phyloP scores from a whole-genome alignment of 495 filamentous ascomycete species.

The Penicillium alfredii region DNA sequence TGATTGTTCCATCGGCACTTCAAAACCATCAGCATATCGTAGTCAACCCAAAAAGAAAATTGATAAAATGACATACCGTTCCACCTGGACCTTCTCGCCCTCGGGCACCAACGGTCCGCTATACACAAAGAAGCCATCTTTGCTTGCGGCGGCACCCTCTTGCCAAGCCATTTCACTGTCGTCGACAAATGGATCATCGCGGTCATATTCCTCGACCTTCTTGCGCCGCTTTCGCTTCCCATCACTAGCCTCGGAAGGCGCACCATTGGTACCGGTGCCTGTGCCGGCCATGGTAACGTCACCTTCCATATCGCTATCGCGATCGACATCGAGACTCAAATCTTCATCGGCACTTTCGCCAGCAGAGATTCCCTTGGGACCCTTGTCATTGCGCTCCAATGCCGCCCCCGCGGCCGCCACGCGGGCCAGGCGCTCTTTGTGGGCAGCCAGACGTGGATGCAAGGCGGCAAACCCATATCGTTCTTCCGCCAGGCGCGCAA shows the following conservation, averaged over 20 bases:
- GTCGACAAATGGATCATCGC: constrained; percentile 95
- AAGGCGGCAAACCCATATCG: constrained; percentile 90
- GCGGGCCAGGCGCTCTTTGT: constrained; percentile 70
- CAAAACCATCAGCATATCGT: constrained; percentile 26
- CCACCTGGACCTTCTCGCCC: constrained; percentile 80
- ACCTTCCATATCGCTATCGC: constrained; percentile 56
- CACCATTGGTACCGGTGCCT: constrained; percentile 39
- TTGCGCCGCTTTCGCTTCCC: constrained; percentile 62
- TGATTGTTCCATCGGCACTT: constrained; percentile 71
- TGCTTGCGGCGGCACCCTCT: constrained; percentile 86
- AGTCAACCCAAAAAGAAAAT: too few relatives aligned
- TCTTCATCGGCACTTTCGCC: constrained; percentile 62
- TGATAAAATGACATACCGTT: constrained; percentile 47
- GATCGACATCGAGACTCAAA: constrained; percentile 38
- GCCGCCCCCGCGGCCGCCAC: constrained; percentile 80
- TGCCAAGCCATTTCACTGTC: constrained; percentile 95
- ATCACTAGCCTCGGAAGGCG: constrained; percentile 43
- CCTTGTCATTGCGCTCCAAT: constrained; percentile 59
- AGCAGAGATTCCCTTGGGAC: constrained; percentile 46
- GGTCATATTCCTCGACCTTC: constrained; percentile 94
- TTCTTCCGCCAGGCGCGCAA: constrained; percentile 87
- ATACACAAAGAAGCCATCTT: constrained; percentile 89
- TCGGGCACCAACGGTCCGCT: constrained; percentile 79
- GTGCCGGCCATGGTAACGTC: constrained; percentile 71
- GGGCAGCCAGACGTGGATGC: constrained; percentile 83